Evolutionary conservation across 805 yeast genomes (phyloP).

Genomic region (Candida orba): DNA sequence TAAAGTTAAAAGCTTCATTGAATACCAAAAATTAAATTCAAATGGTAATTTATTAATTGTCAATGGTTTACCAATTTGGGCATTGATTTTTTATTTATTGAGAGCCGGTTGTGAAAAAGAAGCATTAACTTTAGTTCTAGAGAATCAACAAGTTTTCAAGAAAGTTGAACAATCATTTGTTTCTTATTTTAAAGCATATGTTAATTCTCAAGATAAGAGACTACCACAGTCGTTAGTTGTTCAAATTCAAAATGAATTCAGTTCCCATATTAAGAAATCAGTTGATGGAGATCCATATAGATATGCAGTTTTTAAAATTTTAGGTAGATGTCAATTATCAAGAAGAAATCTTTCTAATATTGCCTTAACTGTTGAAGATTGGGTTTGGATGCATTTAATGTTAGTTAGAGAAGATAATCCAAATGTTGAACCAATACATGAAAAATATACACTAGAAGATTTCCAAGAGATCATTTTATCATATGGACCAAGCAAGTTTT

Average conservation of each 20-base stretch:
- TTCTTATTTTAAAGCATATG: conserved; percentile 65
- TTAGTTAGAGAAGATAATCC: conserved; percentile 54
- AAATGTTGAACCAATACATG: conserved; percentile 48
- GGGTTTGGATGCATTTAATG: conserved; percentile 92
- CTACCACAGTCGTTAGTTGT: conserved; percentile 64
- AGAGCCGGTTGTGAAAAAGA: conserved; percentile 80
- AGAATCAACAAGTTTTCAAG: conserved; percentile 65
- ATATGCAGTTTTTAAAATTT: conserved; percentile 80
- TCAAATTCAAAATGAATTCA: conserved; percentile 71
- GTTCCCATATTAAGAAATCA: conserved; percentile 68
- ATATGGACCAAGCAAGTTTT: conserved; percentile 68
- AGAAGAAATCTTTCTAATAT: conserved; percentile 62
- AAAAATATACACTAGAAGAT: conserved; percentile 64
- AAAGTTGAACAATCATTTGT: conserved; percentile 84
- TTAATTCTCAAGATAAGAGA: conserved; percentile 42
- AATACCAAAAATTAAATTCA: conserved; percentile 36
- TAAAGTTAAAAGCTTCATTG: conserved; percentile 59
- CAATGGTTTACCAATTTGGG: conserved; percentile 93
- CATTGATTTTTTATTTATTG: conserved; percentile 72
- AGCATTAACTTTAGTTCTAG: conserved; percentile 60
- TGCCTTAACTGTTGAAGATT: conserved; percentile 79
- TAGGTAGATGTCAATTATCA: conserved; percentile 79
- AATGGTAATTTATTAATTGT: conserved; percentile 52
- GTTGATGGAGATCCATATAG: conserved; percentile 78
- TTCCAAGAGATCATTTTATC: conserved; percentile 65